Conservation (phyloP, 148 eudicot species). For the Vaccinium corymbosum region DNA sequence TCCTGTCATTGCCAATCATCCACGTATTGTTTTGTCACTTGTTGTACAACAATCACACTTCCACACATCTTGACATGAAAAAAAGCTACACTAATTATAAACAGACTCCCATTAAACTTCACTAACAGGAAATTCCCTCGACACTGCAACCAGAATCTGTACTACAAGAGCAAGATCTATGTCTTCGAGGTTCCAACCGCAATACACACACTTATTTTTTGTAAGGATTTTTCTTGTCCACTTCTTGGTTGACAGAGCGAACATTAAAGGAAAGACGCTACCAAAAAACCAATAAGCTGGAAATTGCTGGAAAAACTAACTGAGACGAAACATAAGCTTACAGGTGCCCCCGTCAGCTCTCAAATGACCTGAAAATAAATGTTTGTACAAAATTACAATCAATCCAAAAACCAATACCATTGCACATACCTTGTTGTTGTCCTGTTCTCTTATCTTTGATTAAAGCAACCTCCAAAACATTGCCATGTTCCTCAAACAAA, state of each 20-base stretch:
- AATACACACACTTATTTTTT: slow-evolving; percentile 31
- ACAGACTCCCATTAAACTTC: slow-evolving; percentile 42
- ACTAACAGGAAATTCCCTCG: slow-evolving; percentile 37
- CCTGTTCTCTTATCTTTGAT: slow-evolving; percentile 93
- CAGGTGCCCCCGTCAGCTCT: slow-evolving; percentile 68
- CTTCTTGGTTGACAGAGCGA: slow-evolving; percentile 61
- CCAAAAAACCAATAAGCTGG: slow-evolving; percentile 53
- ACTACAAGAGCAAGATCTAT: slow-evolving; percentile 32
- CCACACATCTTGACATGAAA: slow-evolving; percentile 28
- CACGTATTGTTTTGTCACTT: slow-evolving; percentile 20
- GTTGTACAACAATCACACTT: slow-evolving; percentile 40
- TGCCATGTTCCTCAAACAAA: slow-evolving; percentile 81
- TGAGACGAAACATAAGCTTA: slow-evolving; percentile 64
- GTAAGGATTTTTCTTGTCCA: slow-evolving; percentile 45
- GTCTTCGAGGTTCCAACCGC: slow-evolving; percentile 34
- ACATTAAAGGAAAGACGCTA: slow-evolving; percentile 51
- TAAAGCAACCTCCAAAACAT: slow-evolving; percentile 85
- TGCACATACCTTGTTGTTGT: slow-evolving; percentile 84
- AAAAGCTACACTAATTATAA: slow-evolving; percentile 33
- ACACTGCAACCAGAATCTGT: slow-evolving; percentile 33
- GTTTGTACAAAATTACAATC: slow-evolving; percentile 26
- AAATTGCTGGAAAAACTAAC: slow-evolving; percentile 53
- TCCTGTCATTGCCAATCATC: slow-evolving; percentile 34
- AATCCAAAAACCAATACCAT: slow-evolving; percentile 18
- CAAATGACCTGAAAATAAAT: slow-evolving; percentile 78